A percentile compares a stretch with the other conserved stretches of the same genome.
Evolutionary conservation across 176 grass and related monocot genomes (phyloP).

Genomic region (Ensete ventricosum): DNA sequence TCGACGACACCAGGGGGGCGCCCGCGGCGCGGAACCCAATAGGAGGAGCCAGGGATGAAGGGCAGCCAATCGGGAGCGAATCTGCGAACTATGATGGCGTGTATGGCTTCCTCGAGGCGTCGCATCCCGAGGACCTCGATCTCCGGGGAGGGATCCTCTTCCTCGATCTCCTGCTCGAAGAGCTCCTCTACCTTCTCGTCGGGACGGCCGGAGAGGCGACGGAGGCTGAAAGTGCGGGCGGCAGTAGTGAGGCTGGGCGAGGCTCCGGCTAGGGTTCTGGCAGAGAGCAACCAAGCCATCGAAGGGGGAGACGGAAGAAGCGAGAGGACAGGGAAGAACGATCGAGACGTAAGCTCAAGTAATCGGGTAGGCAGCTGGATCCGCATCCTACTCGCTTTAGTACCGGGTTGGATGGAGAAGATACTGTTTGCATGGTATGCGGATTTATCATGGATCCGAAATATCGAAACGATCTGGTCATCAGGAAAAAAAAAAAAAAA

Average conservation of each 20-base stretch:
- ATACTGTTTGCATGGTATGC: no score
- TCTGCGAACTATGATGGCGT: conserved; percentile 48
- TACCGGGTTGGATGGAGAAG: no score
- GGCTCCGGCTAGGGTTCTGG: conserved; percentile 33
- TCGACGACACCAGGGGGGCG: conserved; percentile 35
- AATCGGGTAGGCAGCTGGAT: no score
- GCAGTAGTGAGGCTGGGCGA: not conserved
- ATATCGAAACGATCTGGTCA: no score
- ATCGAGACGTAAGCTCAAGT: not conserved
- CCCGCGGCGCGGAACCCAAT: conserved; percentile 67
- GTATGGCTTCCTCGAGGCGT: conserved; percentile 70
- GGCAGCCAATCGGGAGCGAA: conserved; percentile 83
- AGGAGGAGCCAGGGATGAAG: conserved; percentile 74
- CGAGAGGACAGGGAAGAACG: not conserved
- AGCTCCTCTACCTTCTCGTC: conserved; percentile 48
- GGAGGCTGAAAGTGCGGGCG: conserved; percentile 8
- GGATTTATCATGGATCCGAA: no score
- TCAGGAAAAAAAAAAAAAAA: no score
- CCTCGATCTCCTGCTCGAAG: conserved; percentile 64
- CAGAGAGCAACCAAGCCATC: conserved; percentile 59
- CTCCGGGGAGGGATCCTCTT: conserved; percentile 15
- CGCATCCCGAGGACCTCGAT: conserved; percentile 36
- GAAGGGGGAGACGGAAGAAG: not conserved
- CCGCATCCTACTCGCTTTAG: no score
- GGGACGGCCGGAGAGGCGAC: conserved; percentile 26